phyloP scores from a whole-genome alignment of 169 alveolate species.

The Toxoplasma gondii region DNA sequence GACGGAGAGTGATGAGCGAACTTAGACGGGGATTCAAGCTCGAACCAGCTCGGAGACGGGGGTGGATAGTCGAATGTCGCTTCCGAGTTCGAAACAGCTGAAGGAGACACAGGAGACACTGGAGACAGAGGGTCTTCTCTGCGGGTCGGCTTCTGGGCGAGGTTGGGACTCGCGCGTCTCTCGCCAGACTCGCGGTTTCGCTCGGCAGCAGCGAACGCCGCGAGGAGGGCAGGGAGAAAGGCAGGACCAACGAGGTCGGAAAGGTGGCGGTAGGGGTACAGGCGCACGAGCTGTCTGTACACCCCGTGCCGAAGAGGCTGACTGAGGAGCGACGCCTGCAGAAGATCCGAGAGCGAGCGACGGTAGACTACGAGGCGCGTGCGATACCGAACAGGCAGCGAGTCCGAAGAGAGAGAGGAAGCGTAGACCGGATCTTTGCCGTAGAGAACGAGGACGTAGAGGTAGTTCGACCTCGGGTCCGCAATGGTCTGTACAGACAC shows the following conservation, averaged over 20 bases:
- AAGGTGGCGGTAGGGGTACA: conserved; percentile 3
- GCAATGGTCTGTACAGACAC: neutral
- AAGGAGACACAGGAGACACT: too few species aligned
- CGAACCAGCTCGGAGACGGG: too few species aligned
- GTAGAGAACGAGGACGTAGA: conserved; percentile 24
- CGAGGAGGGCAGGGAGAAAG: neutral
- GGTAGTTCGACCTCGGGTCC: neutral
- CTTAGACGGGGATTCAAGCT: too few species aligned
- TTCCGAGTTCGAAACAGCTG: too few species aligned
- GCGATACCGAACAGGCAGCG: neutral
- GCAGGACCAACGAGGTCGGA: neutral
- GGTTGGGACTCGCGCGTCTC: too few species aligned
- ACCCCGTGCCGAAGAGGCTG: neutral
- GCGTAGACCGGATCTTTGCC: conserved; percentile 13
- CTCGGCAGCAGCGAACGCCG: neutral
- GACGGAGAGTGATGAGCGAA: neutral
- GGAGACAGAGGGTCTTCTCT: too few species aligned
- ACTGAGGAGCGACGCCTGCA: neutral
- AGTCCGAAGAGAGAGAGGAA: neutral
- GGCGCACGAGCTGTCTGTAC: conserved; percentile 15
- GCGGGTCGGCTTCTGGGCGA: too few species aligned
- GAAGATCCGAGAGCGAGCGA: conserved; percentile 2
- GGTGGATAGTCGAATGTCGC: too few species aligned
- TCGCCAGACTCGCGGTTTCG: neutral
- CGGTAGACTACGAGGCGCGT: conserved; percentile 31